Evolutionary conservation across 2,329 filamentous ascomycete genomes (phyloP).

Genomic region (Didymella pomorum): DNA sequence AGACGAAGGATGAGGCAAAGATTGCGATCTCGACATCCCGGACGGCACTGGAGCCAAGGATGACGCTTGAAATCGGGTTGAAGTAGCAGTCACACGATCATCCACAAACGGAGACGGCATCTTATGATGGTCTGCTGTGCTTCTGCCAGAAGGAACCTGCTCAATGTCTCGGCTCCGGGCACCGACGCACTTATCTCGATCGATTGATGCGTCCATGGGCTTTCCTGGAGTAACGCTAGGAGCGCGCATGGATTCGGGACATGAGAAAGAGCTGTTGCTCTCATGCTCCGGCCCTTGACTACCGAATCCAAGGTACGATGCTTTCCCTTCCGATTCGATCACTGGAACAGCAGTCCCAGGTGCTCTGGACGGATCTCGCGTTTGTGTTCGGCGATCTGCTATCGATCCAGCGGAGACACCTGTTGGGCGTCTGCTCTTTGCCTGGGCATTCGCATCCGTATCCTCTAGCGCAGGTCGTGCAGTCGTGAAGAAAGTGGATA

Average conservation of each 20-base stretch:
- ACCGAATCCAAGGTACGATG: slow-evolving; percentile 50
- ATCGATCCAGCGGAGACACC: slow-evolving; percentile 1
- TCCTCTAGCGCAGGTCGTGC: slow-evolving; percentile 38
- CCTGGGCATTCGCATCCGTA: slow-evolving; percentile 31
- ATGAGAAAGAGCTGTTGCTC: slow-evolving; percentile 51
- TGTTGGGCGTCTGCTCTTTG: slow-evolving; percentile 15
- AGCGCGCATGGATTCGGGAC: slow-evolving; percentile 52
- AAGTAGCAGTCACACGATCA: slow-evolving; percentile 16
- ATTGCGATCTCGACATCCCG: slow-evolving; percentile 34
- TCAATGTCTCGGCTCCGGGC: slow-evolving; percentile 1
- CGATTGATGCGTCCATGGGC: slow-evolving; percentile 14
- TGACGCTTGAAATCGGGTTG: slow-evolving; percentile 28
- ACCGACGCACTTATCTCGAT: slow-evolving; percentile 24
- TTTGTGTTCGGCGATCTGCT: slow-evolving; percentile 12
- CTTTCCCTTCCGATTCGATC: slow-evolving; percentile 46
- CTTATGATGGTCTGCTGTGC: slow-evolving; percentile 16
- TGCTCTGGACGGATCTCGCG: slow-evolving; percentile 20
- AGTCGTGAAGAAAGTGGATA: slow-evolving; percentile 56
- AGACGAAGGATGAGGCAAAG: slow-evolving; percentile 32
- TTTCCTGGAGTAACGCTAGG: slow-evolving; percentile 27
- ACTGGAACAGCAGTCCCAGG: slow-evolving; percentile 34
- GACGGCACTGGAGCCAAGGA: slow-evolving; percentile 29
- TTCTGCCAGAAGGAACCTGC: slow-evolving; percentile 7
- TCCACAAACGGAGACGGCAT: slow-evolving; percentile 18
- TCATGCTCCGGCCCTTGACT: slow-evolving; percentile 43